phyloP scores from a whole-genome alignment of 768 basidiomycete genomes.

The Tricholoma furcatifolium region DNA sequence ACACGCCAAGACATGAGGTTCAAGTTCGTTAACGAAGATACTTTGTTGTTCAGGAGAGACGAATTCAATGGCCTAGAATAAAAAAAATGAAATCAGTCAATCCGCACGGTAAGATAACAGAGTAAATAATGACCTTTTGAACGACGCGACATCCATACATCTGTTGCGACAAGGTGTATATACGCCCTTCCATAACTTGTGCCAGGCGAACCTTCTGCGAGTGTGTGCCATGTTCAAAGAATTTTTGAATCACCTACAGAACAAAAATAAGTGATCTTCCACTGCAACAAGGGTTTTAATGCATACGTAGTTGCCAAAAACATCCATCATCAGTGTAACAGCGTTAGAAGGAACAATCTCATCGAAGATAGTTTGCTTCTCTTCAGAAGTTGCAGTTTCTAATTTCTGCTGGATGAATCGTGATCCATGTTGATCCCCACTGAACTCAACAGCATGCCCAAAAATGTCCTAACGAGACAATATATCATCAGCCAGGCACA shows the following conservation, averaged over 20 bases:
- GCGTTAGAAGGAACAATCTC: conserved; percentile 82
- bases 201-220: conserved; percentile 71
- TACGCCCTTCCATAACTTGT: conserved; percentile 72
- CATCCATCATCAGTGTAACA: conserved; percentile 80
- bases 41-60: conserved; percentile 78
- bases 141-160: conserved; percentile 98
- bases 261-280: not conserved
- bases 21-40: conserved; percentile 73
- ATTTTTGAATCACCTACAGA: conserved; percentile 83
- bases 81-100: conserved; percentile 10
- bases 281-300: not conserved
- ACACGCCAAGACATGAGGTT: conserved; percentile 77
- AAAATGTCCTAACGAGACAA: conserved; percentile 66
- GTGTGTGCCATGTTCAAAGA: conserved; percentile 84
- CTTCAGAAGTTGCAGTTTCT: conserved; percentile 72
- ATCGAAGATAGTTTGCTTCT: conserved; percentile 76
- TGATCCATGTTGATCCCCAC: conserved; percentile 96
- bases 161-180: conserved; percentile 76
- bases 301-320: conserved; percentile 94
- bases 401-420: conserved; percentile 93
- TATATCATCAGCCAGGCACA: conserved; percentile 15
- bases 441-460: conserved; percentile 87
- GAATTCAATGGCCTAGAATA: conserved; percentile 76
- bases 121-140: conserved; percentile 63
- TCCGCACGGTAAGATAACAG: not conserved